Evolutionary conservation across 345 rosid genomes (phyloP), one percentile per base, ranked within the genome.

Genomic region (Gossypium stocksii): DNA sequence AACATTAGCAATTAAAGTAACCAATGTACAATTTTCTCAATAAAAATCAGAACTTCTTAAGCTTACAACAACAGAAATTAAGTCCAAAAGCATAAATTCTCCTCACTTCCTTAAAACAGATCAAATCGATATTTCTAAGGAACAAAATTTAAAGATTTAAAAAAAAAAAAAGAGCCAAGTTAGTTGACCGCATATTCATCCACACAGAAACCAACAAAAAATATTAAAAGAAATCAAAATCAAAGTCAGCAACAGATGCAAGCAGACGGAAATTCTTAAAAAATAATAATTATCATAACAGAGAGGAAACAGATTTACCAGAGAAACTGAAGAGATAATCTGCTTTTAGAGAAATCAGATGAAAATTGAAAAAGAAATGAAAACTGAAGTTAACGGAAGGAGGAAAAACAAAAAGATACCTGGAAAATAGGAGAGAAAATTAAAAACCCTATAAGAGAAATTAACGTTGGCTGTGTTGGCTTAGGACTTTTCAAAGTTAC

Each of bases 351-450:
- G 56, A 66, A 15, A 51, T n/a, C 22, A 61, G 41, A 22, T 2
- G 20, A 60, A 71, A 56, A 56, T 8, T 19, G 60, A 3, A 19
- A 19, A 59, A 72, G 16, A 75, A 2, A 38, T 10, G 15, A 41
- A 38, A 49, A 25, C 46, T 59, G 17, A 62, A 51, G 46, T 29
- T 51, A 34, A 52, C 23, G n/a, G 20, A 20, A 44, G 57, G 53
- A 66, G 19, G 45, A 66, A 38, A 74, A 34, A 5, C 2, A 22
- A 64, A 49, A 49, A 27, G 48, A 29, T 25, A 58, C 34, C 73
- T 57, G 78, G 57, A 66, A 75, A 67, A 43, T 19, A 0, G n/a
- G 73, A 75, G 59, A 56, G 52, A 58, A 62, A 74, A 48, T n/a
- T 2, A 29, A 45, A 67, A 74, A 34, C 41, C 43, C 58, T 46